phyloP scores from a whole-genome alignment of 352 stramenopile species.

The Phytophthora hibernalis region DNA sequence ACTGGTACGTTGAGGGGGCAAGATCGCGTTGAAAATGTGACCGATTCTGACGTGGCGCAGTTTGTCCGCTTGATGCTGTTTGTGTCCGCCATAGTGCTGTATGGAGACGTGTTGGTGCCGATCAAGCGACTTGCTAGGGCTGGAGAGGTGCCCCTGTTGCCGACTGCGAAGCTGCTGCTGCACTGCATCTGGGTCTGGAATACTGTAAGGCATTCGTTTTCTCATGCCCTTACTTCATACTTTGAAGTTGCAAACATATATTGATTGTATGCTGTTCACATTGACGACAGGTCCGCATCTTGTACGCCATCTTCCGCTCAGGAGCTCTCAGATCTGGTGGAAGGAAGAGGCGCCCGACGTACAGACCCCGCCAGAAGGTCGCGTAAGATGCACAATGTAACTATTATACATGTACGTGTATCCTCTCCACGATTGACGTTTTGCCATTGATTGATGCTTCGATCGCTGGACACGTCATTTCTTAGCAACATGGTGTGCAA shows the following conservation, averaged over 20 bases:
- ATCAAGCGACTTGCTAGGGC: conserved; percentile 28
- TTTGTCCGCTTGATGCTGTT: conserved; percentile 69
- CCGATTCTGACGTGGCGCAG: conserved; percentile 33
- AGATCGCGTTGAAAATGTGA: neutral
- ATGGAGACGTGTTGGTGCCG: conserved; percentile 64
- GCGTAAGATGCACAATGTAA: conserved; percentile 14
- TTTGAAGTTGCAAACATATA: neutral
- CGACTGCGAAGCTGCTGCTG: conserved; percentile 36
- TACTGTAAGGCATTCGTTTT: conserved; percentile 34
- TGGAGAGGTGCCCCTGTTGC: conserved; percentile 14
- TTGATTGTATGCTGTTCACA: neutral
- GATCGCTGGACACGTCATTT: neutral
- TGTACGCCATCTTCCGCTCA: conserved; percentile 46
- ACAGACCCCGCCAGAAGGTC: conserved; percentile 34
- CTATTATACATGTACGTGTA: neutral
- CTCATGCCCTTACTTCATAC: neutral
- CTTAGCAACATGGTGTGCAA: conserved; percentile 10
- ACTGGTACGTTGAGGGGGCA: conserved; percentile 36
- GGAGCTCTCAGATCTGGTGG: conserved; percentile 27
- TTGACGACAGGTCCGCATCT: conserved; percentile 35
- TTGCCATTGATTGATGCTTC: no score
- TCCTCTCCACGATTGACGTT: no score
- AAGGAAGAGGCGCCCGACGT: conserved; percentile 10
- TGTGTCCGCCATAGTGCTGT: conserved; percentile 57
- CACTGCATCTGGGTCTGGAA: conserved; percentile 56